Evolutionary conservation across 352 stramenopile species (phyloP).

Genomic region (Globisporangium perplexum): DNA sequence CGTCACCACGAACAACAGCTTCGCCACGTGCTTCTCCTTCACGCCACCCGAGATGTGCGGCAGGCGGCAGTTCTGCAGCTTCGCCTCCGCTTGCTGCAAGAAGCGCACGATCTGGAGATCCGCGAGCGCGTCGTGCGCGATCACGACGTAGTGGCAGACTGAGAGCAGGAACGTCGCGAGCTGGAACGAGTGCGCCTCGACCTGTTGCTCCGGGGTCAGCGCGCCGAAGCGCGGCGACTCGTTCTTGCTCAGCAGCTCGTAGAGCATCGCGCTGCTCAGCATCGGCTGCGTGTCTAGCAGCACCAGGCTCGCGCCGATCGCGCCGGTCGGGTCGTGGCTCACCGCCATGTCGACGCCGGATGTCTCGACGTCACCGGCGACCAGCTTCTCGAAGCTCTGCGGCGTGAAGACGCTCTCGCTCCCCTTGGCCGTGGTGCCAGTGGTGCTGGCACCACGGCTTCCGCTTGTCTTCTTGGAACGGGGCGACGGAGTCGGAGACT

Average conservation of each 20-base stretch:
- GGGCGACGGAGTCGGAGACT: not conserved
- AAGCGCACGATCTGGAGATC: slow-evolving; percentile 36
- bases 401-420: slow-evolving; percentile 24
- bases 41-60: slow-evolving; percentile 48
- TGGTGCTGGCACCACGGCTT: not conserved
- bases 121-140: slow-evolving; percentile 47
- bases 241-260: slow-evolving; percentile 37
- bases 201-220: slow-evolving; percentile 55
- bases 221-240: slow-evolving; percentile 48
- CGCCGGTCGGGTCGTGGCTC: slow-evolving; percentile 19
- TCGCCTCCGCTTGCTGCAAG: slow-evolving; percentile 40
- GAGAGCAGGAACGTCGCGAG: slow-evolving; percentile 61
- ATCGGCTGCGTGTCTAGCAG: slow-evolving; percentile 67
- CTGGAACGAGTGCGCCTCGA: slow-evolving; percentile 55
- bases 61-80: slow-evolving; percentile 49
- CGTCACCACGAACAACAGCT: slow-evolving; percentile 60
- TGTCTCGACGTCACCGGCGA: slow-evolving; percentile 33
- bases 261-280: slow-evolving; percentile 52
- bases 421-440: not conserved
- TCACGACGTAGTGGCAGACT: slow-evolving; percentile 73
- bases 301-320: slow-evolving; percentile 28
- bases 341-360: slow-evolving; percentile 57
- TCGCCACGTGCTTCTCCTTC: slow-evolving; percentile 46
- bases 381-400: slow-evolving; percentile 30
- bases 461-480: slow-evolving; percentile 1